Evolutionary conservation across 805 yeast species (phyloP).

Genomic region (Candida loeiensis): DNA sequence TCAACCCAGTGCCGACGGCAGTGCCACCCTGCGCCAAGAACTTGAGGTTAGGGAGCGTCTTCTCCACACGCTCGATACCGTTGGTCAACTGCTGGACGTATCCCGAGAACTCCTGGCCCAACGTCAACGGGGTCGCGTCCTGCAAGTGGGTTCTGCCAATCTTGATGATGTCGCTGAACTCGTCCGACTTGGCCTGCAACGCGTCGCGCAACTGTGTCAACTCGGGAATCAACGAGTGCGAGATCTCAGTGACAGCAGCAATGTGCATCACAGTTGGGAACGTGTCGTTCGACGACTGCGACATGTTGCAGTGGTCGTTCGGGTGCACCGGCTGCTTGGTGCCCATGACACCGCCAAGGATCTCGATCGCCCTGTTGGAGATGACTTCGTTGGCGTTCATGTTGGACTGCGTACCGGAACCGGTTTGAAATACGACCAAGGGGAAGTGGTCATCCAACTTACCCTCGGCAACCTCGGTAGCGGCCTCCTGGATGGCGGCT

Average conservation of each 20-base stretch:
- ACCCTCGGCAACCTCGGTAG: slow-evolving; percentile 92
- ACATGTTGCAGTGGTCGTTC: slow-evolving; percentile 97
- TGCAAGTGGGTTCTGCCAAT: slow-evolving; percentile 99
- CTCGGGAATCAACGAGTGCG: slow-evolving; percentile 72
- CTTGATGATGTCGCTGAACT: slow-evolving; percentile 86
- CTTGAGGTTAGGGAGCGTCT: slow-evolving; percentile 68
- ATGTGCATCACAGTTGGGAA: slow-evolving; percentile 99
- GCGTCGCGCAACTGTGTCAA: slow-evolving; percentile 73
- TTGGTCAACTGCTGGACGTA: slow-evolving; percentile 90
- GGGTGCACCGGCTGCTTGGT: slow-evolving; percentile 96
- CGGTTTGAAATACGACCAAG: slow-evolving; percentile 97
- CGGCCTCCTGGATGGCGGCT: slow-evolving; percentile 85
- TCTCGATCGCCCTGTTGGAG: slow-evolving; percentile 95
- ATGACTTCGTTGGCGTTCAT: slow-evolving; percentile 99
- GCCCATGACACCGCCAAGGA: slow-evolving; percentile 89
- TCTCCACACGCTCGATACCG: slow-evolving; percentile 85
- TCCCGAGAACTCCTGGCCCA: slow-evolving; percentile 98
- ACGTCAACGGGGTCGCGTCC: slow-evolving; percentile 96
- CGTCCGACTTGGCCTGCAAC: slow-evolving; percentile 72
- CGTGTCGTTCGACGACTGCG: slow-evolving; percentile 98
- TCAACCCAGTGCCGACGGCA: slow-evolving; percentile 98
- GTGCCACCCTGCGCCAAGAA: slow-evolving; percentile 98
- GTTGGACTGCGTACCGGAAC: slow-evolving; percentile 97
- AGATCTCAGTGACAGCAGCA: slow-evolving; percentile 92
- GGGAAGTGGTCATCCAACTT: slow-evolving; percentile 94